Evolutionary conservation across 768 basidiomycete genomes (phyloP), one percentile per base, ranked within the genome.

Genomic region (Dendrothele bispora): DNA sequence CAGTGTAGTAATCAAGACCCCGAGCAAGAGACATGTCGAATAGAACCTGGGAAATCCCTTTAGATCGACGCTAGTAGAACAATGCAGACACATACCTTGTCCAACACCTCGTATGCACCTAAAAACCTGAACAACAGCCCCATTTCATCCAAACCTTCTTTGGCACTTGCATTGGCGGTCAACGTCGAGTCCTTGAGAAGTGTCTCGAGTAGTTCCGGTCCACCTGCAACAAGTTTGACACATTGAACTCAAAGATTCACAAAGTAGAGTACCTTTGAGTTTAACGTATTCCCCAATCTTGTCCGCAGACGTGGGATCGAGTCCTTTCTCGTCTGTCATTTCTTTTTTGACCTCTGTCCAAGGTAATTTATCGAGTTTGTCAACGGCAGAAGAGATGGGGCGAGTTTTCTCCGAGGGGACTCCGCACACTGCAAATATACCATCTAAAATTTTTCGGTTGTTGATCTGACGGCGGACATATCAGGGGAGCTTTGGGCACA

Each of bases 11-110:
- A 66, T 98, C 97, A 18, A 98, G 79, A 30, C 95, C 95, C 26
- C 95, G 87, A n/a, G 95, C 95, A 12, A 99, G 82, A 2, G 94
- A 97, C 54, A 98, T 79, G 66, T 99, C 95, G 61, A 99, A 98
- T 3, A 91, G 95, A 58, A 99, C 80, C 90, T 94, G 54, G 1
- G 21, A 26, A 53, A n/a, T n/a, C n/a, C n/a, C n/a, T n/a, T n/a
- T n/a, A n/a, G n/a, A n/a, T n/a, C n/a, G n/a, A n/a, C n/a, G n/a
- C n/a, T n/a, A n/a, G n/a, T n/a, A n/a, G n/a, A n/a, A n/a, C n/a
- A n/a, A n/a, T n/a, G n/a, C n/a, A n/a, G 11, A 14, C 12, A 45
- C 71, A 12, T 50, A 91, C 91, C 73, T 84, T 91, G 58, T 88
- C 80, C 10, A 88, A 56, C 21, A 95, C 82, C 25, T 80, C 78